Evolutionary conservation across 2,329 filamentous ascomycete genomes (phyloP).

Genomic region (Falciphora oryzae): DNA sequence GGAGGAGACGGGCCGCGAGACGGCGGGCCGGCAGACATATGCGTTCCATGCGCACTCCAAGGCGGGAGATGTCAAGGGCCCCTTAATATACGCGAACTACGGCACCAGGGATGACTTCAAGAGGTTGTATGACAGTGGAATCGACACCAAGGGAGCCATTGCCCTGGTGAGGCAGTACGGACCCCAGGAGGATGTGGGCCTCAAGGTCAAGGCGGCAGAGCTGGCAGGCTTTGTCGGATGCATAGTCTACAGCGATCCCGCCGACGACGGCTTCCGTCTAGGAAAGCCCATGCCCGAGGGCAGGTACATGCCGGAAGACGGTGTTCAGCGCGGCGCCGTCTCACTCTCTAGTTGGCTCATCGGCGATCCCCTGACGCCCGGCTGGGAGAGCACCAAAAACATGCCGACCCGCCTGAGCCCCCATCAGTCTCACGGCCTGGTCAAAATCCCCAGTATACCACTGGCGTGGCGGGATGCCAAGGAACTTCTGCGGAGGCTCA

Average conservation of each 20-base stretch:
- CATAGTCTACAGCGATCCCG: slow-evolving; percentile 87
- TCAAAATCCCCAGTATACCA: slow-evolving; percentile 83
- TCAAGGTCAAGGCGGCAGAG: slow-evolving; percentile 90
- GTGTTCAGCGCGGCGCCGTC: slow-evolving; percentile 77
- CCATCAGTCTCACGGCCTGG: slow-evolving; percentile 65
- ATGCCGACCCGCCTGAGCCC: slow-evolving; percentile 58
- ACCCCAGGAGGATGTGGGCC: slow-evolving; percentile 61
- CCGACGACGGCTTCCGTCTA: slow-evolving; percentile 71
- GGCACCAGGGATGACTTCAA: slow-evolving; percentile 81
- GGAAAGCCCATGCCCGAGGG: slow-evolving; percentile 71
- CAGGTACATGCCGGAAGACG: slow-evolving; percentile 72
- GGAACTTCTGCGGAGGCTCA: slow-evolving; percentile 66
- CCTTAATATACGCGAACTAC: slow-evolving; percentile 87
- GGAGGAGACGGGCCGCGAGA: slow-evolving; percentile 59
- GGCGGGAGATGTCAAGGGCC: slow-evolving; percentile 78
- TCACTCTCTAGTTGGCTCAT: slow-evolving; percentile 75
- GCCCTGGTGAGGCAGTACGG: slow-evolving; percentile 79
- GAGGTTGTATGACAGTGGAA: slow-evolving; percentile 60
- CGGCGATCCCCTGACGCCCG: slow-evolving; percentile 89
- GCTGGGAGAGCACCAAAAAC: slow-evolving; percentile 65
- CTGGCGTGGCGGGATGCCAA: slow-evolving; percentile 87
- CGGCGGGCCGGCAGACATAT: slow-evolving; percentile 61
- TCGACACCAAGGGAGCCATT: slow-evolving; percentile 74
- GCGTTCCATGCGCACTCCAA: slow-evolving; percentile 88
- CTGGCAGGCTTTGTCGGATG: slow-evolving; percentile 80